Base-by-base conservation (phyloP, 768 basidiomycete genomes). In the Tricholoma flavovirens region DNA sequence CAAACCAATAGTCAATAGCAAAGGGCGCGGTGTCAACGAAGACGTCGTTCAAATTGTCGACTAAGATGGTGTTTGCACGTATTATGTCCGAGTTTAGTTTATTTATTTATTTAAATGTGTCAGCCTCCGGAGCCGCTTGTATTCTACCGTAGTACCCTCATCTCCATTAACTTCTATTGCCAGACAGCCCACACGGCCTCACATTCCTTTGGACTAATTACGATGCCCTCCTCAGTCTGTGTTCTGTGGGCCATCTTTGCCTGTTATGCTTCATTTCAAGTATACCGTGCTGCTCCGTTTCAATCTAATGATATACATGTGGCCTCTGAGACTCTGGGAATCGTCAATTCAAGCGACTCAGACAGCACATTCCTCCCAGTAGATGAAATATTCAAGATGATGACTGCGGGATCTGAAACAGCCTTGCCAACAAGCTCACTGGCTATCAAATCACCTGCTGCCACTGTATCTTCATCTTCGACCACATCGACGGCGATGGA, bases 371-470 rank as follows among this genome's bases (percentile, higher is more conserved):
- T 64, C 11, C 59, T 56, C 19, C 57, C 59, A 3, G 63, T 64
- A 21, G n/a, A 52, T 26, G 51, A 57, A 26, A 56, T 64, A 43
- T 64, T 64, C 57, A 57, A 57, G 49, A 62, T 55, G 56, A 46
- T 59, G 32, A 48, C 52, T 50, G 55, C 50, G 51, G 53, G 14
- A 42, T 45, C 17, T n/a, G n/a, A 43, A 36, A 32, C 24, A 35
- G 53, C 5, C 43, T 33, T 8, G 7, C 29, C n/a, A 21, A 40
- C 38, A 42, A 2, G 26, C 26, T 46, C 11, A 33, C 5, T 38
- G 4, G 30, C 54, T 38, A 30, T 49, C 17, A 38, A 29, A 22
- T n/a, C 40, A 19, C 40, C 49, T 43, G 19, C 35, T 42, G 19
- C 42, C 1, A 19, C 56, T 54, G 24, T 54, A 22, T 45, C 61